Percentiles rank a stretch among this genome's conserved stretches.
Evolutionary conservation across 2,329 filamentous ascomycete genomes (phyloP).

Genomic region (Xenosphaeropsis pyriputrescens): DNA sequence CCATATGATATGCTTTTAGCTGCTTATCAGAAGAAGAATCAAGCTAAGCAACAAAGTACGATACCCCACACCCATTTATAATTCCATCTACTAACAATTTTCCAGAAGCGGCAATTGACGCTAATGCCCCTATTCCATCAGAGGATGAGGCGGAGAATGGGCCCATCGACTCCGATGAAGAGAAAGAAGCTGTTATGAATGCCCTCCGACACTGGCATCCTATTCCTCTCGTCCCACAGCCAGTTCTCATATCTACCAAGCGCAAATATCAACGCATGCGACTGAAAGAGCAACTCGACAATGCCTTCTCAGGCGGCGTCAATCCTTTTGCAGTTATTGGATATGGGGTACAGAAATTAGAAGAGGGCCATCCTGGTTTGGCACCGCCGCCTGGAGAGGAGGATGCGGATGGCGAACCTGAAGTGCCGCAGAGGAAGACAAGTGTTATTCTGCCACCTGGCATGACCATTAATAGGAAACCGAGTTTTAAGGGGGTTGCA

Average conservation of each 20-base stretch:
- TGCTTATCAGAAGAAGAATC: slow-evolving; percentile 93
- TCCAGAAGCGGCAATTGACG: slow-evolving; percentile 81
- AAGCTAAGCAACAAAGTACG: slow-evolving; percentile 92
- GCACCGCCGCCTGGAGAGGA: slow-evolving; percentile 25
- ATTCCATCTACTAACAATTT: slow-evolving; percentile 6
- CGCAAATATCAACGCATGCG: slow-evolving; percentile 48
- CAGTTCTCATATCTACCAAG: slow-evolving; percentile 43
- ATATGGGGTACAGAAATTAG: slow-evolving; percentile 37
- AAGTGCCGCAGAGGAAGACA: slow-evolving; percentile 12
- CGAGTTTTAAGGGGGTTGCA: no score
- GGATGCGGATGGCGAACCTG: slow-evolving; percentile 43
- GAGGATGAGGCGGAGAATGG: slow-evolving; percentile 67
- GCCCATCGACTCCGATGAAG: slow-evolving; percentile 87
- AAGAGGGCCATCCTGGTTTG: slow-evolving; percentile 30
- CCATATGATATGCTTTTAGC: slow-evolving; percentile 88
- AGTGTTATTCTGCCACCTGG: no score
- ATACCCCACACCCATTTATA: slow-evolving; percentile 9
- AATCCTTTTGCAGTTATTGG: slow-evolving; percentile 46
- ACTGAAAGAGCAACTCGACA: slow-evolving; percentile 49
- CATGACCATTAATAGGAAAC: no score
- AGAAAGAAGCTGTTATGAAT: slow-evolving; percentile 77
- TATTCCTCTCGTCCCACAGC: slow-evolving; percentile 59
- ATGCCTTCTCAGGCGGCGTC: slow-evolving; percentile 49
- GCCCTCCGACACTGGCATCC: slow-evolving; percentile 65
- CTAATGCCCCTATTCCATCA: slow-evolving; percentile 80